A percentile compares a stretch with the other conserved stretches of the same genome.
Conservation (phyloP, 495 filamentous ascomycete genomes). For the Talaromyces nanjingensis region DNA sequence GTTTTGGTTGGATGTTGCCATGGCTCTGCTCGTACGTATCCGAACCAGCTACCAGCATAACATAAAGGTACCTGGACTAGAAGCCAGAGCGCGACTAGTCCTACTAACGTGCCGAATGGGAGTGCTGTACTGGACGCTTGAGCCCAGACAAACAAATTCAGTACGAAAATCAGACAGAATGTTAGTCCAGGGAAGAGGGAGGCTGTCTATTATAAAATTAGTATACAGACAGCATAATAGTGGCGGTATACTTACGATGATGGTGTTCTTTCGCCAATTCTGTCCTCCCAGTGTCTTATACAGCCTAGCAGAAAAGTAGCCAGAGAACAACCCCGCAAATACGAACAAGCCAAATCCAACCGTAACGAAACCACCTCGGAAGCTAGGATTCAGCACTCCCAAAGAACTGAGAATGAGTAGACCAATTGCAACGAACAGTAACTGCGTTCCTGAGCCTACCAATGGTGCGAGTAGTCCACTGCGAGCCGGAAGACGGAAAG, state of each 20-base stretch:
- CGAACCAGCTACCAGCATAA: conserved; percentile 77
- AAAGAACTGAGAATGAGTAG: conserved; percentile 73
- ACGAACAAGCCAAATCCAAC: conserved; percentile 83
- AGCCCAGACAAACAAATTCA: conserved; percentile 92
- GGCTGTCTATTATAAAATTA: conserved; percentile 50
- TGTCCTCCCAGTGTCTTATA: conserved; percentile 83
- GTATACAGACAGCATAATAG: not conserved
- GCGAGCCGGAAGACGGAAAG: conserved; percentile 74
- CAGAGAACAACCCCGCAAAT: conserved; percentile 82
- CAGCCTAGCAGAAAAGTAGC: conserved; percentile 82
- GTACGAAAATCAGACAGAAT: conserved; percentile 71
- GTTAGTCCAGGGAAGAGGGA: conserved; percentile 77
- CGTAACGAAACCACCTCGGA: conserved; percentile 85
- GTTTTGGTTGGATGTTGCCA: conserved; percentile 92
- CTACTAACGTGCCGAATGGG: conserved; percentile 77
- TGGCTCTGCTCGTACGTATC: conserved; percentile 55
- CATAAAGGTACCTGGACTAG: conserved; percentile 86
- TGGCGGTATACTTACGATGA: conserved; percentile 46
- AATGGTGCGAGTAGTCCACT: conserved; percentile 77
- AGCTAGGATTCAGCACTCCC: conserved; percentile 84
- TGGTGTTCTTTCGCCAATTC: conserved; percentile 72
- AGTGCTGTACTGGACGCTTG: conserved; percentile 88
- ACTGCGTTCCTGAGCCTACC: conserved; percentile 82
- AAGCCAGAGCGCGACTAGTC: conserved; percentile 75
- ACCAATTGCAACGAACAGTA: conserved; percentile 78